Evolutionary conservation across 164 flowering plant genomes (phyloP).

Genomic region (Stephania cephalantha): DNA sequence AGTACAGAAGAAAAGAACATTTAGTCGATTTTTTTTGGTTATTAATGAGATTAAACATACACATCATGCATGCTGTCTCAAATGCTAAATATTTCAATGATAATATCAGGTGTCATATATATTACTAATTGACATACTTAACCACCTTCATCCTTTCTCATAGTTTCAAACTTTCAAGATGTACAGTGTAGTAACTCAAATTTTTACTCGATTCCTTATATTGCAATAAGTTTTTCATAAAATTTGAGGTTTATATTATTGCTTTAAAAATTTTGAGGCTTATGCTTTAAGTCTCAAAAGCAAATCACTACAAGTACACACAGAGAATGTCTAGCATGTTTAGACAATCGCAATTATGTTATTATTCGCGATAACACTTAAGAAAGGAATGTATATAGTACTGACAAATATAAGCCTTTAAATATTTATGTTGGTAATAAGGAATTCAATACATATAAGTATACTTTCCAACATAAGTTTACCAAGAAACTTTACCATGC

Average conservation of each 20-base stretch:
- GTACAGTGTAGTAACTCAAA: neutral
- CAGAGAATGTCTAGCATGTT: neutral
- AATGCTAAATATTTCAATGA: too few relatives aligned
- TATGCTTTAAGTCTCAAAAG: neutral
- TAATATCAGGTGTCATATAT: too few relatives aligned
- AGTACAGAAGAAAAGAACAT: too few relatives aligned
- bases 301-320: neutral
- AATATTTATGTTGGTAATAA: too few relatives aligned
- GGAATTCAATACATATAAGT: neutral
- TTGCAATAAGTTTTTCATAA: neutral
- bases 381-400: too few relatives aligned
- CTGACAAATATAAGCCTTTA: too few relatives aligned
- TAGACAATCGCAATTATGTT: neutral
- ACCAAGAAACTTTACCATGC: constrained; percentile 11
- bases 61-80: too few relatives aligned
- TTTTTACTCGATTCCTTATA: neutral
- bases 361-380: neutral
- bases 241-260: neutral
- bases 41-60: too few relatives aligned
- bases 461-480: neutral
- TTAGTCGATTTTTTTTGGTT: too few relatives aligned
- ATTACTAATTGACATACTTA: too few relatives aligned
- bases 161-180: neutral
- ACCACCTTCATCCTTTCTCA: neutral
- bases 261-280: neutral